Conservation (phyloP, 768 basidiomycete species). For the Sarcomyxa edulis region DNA sequence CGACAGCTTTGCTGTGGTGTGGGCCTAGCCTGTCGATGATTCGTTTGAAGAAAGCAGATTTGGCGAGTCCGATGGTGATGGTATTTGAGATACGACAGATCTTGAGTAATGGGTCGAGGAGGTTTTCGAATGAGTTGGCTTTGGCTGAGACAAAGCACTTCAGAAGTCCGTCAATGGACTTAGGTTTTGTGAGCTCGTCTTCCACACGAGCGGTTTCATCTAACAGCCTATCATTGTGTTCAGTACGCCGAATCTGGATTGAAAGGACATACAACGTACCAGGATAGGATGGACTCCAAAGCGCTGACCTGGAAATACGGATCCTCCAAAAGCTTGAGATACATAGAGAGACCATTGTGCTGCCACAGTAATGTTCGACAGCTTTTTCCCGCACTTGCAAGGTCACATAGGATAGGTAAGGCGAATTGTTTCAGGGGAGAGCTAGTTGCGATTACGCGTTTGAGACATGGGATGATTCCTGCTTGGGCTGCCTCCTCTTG, state of each 20-base stretch:
- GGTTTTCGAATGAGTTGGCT: constrained; percentile 85
- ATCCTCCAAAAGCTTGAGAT: constrained; percentile 72
- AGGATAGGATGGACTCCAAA: constrained; percentile 84
- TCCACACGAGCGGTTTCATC: constrained; percentile 95
- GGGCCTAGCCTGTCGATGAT: constrained; percentile 76
- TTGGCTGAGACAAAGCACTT: constrained; percentile 81
- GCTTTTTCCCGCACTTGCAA: constrained; percentile 92
- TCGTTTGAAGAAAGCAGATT: constrained; percentile 80
- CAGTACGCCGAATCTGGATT: neutral
- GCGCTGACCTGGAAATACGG: constrained; percentile 92
- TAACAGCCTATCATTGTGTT: constrained; percentile 60
- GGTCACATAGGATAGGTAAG: constrained; percentile 92
- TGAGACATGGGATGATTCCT: constrained; percentile 89
- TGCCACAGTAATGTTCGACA: constrained; percentile 90
- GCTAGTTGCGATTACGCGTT: constrained; percentile 80
- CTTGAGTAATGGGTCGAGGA: constrained; percentile 91
- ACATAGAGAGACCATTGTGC: constrained; percentile 82
- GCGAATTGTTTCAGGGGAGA: constrained; percentile 98
- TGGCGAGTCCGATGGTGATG: constrained; percentile 73
- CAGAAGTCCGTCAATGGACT: constrained; percentile 62
- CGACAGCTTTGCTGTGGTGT: constrained; percentile 75
- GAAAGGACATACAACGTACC: constrained; percentile 43
- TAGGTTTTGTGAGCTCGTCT: constrained; percentile 70
- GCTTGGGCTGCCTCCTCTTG: constrained; percentile 98
- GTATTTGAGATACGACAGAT: constrained; percentile 75